phyloP scores from a whole-genome alignment of 352 stramenopile genomes.

The Pseudoperonospora humuli region DNA sequence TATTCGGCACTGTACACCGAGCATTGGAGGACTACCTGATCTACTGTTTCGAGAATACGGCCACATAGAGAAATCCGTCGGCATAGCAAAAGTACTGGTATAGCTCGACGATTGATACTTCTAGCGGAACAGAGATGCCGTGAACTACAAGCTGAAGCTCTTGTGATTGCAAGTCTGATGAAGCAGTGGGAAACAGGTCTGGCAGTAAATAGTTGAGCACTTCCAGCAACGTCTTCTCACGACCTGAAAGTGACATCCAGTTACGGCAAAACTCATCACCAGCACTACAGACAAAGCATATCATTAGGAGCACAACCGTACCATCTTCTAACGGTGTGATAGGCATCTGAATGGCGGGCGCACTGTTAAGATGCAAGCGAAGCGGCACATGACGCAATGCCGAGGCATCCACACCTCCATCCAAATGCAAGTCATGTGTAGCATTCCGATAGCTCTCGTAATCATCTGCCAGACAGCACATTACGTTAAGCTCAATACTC shows the following conservation, averaged over 20 bases:
- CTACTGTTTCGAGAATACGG: constrained; percentile 19
- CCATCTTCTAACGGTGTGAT: constrained; percentile 42
- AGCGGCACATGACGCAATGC: constrained; percentile 47
- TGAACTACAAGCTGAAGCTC: constrained; percentile 42
- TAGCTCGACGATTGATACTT: constrained; percentile 48
- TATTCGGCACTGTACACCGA: no score
- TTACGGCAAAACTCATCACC: background rate
- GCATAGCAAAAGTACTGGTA: constrained; percentile 64
- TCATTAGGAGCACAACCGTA: background rate
- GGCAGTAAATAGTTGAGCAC: constrained; percentile 53
- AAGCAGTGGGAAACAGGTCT: constrained; percentile 37
- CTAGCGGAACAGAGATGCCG: constrained; percentile 37
- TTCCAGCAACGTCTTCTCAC: constrained; percentile 39
- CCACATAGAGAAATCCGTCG: constrained; percentile 73
- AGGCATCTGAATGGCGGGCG: constrained; percentile 62
- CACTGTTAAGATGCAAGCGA: constrained; percentile 50
- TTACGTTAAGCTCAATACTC: no score
- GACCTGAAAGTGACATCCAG: constrained; percentile 9
- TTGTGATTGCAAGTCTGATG: background rate
- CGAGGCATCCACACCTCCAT: constrained; percentile 25
- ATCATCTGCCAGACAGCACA: constrained; percentile 24
- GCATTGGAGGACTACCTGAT: no score
- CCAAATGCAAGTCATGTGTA: constrained; percentile 37
- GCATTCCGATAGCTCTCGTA: constrained; percentile 47
- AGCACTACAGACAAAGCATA: background rate